A percentile compares a stretch with the other conserved stretches of the same genome.
These are phyloP conservation scores for Suhomyces bolitotheri DNA, from an alignment of 1,139 yeast species.

Conservation along the genomic window DNA sequence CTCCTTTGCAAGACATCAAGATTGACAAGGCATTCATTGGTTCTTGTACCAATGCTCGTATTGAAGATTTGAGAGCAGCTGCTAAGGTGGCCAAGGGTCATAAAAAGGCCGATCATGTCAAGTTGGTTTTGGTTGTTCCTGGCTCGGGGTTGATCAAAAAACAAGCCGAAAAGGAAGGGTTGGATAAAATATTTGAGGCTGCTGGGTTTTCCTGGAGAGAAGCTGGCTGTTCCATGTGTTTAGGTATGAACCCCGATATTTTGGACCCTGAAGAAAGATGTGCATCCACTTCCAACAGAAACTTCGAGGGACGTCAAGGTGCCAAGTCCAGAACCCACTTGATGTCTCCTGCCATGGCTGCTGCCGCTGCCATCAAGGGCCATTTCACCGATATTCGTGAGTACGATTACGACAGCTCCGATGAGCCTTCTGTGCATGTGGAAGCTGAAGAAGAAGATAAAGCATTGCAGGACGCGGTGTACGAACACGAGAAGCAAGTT, in stretches of 20 bases:
- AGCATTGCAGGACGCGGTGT: constrained; percentile 66
- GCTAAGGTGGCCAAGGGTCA: constrained; percentile 91
- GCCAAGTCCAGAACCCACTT: constrained; percentile 94
- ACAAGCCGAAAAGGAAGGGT: constrained; percentile 94
- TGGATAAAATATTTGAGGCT: constrained; percentile 81
- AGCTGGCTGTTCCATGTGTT: constrained; percentile 99
- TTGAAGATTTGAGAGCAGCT: constrained; percentile 94
- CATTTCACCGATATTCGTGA: constrained; percentile 89
- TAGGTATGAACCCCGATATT: constrained; percentile 99
- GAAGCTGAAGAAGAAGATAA: constrained; percentile 54
- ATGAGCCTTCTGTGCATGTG: constrained; percentile 61
- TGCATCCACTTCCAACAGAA: constrained; percentile 97
- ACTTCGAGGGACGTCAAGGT: constrained; percentile 99
- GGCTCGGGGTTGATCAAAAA: constrained; percentile 93
- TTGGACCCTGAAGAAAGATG: constrained; percentile 93
- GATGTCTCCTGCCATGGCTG: constrained; percentile 99
- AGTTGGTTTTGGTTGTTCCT: constrained; percentile 88
- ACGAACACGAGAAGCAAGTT: constrained; percentile 67
- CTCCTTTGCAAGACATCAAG: constrained; percentile 68
- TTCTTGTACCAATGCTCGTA: constrained; percentile 96
- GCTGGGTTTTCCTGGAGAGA: constrained; percentile 99
- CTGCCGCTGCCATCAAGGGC: constrained; percentile 95
- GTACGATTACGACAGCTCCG: constrained; percentile 60
- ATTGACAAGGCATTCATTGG: constrained; percentile 96
- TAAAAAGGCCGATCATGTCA: constrained; percentile 78